A percentile compares a stretch with the other conserved stretches of the same genome.
phyloP scores from a whole-genome alignment of 2,329 filamentous ascomycete genomes.

The Exophiala aquamarina region DNA sequence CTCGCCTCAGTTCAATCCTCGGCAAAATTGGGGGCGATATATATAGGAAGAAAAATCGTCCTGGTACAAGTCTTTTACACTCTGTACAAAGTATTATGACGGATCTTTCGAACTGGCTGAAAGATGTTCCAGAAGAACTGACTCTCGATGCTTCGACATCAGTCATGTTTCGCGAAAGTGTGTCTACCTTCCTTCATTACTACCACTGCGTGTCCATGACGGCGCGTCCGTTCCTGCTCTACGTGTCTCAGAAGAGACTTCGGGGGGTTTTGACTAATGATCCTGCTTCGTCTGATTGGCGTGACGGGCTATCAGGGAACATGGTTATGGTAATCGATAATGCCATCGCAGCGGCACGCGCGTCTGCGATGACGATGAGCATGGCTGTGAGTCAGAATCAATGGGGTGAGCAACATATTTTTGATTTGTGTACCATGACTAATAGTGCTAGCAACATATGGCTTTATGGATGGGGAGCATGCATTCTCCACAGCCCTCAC shows the following conservation, averaged over 20 bases:
- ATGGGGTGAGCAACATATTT: conserved; percentile 41
- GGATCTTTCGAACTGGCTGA: conserved; percentile 52
- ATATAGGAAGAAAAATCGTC: conserved; percentile 50
- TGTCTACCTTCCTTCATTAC: conserved; percentile 56
- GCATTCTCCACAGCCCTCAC: conserved; percentile 56
- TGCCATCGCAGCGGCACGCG: conserved; percentile 52
- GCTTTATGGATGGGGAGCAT: conserved; percentile 59
- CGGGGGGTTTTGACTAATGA: conserved; percentile 33
- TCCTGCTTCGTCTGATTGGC: conserved; percentile 45
- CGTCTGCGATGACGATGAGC: conserved; percentile 51
- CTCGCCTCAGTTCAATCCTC: conserved; percentile 53
- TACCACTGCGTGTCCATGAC: conserved; percentile 62
- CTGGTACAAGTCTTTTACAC: conserved; percentile 48
- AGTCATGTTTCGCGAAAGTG: conserved; percentile 50
- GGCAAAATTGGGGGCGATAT: conserved; percentile 52
- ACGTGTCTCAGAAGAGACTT: conserved; percentile 53
- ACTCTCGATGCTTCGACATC: conserved; percentile 50
- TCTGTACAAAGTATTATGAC: conserved; percentile 54
- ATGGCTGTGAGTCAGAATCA: conserved; percentile 51
- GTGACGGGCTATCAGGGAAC: conserved; percentile 47
- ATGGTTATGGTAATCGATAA: conserved; percentile 54
- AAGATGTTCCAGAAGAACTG: conserved; percentile 48
- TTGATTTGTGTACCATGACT: not conserved
- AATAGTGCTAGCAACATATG: conserved; percentile 48
- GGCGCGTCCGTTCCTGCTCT: conserved; percentile 53